phyloP scores from a whole-genome alignment of 805 yeast species.

The Ogataea paraovalis region DNA sequence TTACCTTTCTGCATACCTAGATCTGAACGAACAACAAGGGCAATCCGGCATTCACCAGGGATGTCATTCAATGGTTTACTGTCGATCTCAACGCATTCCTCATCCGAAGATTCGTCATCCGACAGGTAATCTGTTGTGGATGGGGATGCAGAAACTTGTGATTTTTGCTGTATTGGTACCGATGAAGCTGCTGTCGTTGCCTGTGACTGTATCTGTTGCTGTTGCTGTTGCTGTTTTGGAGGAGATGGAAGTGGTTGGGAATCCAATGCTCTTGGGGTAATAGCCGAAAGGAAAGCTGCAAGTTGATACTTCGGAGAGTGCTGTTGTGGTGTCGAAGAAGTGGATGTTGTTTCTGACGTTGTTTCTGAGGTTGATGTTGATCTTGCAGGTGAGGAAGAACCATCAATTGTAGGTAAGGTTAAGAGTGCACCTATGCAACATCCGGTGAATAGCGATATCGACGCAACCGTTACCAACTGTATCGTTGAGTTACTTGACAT shows the following conservation, averaged over 20 bases:
- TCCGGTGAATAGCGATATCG: conserved; percentile 28
- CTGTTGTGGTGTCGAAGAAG: neutral
- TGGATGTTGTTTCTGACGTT: neutral
- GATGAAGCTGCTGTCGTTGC: neutral
- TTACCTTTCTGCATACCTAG: conserved; percentile 92
- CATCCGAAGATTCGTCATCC: conserved; percentile 26
- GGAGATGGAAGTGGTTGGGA: conserved; percentile 2
- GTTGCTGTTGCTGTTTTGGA: neutral
- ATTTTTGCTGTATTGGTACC: conserved; percentile 3
- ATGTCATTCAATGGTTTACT: conserved; percentile 57
- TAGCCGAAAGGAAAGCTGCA: neutral
- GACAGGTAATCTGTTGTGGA: conserved; percentile 22
- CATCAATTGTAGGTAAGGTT: conserved; percentile 12
- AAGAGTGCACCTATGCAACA: conserved; percentile 27
- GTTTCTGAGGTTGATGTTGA: neutral
- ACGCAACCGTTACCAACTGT: conserved; percentile 19
- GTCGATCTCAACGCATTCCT: conserved; percentile 49
- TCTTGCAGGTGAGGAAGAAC: neutral
- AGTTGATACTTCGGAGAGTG: neutral
- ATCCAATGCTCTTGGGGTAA: conserved; percentile 3
- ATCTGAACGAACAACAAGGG: conserved; percentile 82
- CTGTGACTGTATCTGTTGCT: conserved; percentile 7
- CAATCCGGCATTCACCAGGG: conserved; percentile 83
- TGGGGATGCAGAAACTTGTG: conserved; percentile 9
- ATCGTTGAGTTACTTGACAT: conserved; percentile 7